Base-by-base conservation (phyloP, 345 rosid genomes). In the Punica granatum region DNA sequence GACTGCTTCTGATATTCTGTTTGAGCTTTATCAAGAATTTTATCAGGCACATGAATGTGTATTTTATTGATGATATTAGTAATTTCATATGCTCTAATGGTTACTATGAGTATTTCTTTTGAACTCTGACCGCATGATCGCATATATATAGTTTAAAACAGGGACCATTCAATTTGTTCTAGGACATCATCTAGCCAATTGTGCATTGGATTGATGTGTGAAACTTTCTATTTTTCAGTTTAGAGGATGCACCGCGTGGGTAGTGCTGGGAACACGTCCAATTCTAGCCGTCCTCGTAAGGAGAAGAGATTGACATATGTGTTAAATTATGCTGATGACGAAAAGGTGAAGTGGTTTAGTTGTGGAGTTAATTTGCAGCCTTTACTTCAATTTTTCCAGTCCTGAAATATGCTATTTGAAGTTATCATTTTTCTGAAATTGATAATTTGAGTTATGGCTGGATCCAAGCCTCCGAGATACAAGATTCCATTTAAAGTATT, bases 181-280 rank as follows among this genome's bases (percentile, higher is more conserved):
- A 3, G 18, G 14, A 12, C 68, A 41, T 46, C 35, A 18, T 39
- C 25, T 12, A 30, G 14, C 53, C 16, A 10, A 30, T 41, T 65
- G 28, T 23, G 3, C 49, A 16, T 63, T 39, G 15, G 25, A 25
- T 13, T 56, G 25, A 56, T 33, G 26, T 28, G 25, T 56, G 18
- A 56, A 56, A 26, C 58, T 21, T n/a, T 21, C 12, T 48, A 54
- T 62, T 36, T 60, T 68, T 33, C 43, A 63, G 68, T 36, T 69
- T 71, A 79, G 88, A 85, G 79, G 60, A 95, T 95, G 99, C 99
- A 95, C 92, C 97, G 98, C 2, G 98, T 95, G 79, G 99, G 94
- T 71, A 95, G 99, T 88, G 85, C 97, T 13, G 98, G 98, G 75
- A 95, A 93, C 80, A 88, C 83, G 28, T 65, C 76, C 59, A 86